Evolutionary conservation across 768 basidiomycete species (phyloP).

Genomic region (Boletus pseudopeckii): DNA sequence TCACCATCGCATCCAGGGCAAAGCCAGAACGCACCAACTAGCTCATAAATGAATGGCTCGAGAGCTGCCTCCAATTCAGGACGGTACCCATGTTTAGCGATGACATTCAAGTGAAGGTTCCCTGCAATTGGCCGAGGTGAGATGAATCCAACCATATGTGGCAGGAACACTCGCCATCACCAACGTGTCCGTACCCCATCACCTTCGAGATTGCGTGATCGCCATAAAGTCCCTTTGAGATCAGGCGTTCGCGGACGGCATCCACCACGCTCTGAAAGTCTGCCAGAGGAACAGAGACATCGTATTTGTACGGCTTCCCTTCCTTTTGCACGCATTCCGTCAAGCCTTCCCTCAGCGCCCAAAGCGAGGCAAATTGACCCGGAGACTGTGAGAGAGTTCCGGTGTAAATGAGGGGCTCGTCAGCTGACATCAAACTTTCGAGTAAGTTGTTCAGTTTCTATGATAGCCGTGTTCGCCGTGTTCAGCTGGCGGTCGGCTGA

Average conservation of each 20-base stretch:
- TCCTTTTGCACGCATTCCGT: constrained; percentile 91
- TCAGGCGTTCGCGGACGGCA: constrained; percentile 66
- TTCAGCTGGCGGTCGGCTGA: constrained; percentile 14
- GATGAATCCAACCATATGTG: not conserved
- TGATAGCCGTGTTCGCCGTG: not conserved
- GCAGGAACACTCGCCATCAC: constrained; percentile 69
- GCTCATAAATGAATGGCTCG: constrained; percentile 94
- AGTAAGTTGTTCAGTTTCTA: constrained; percentile 86
- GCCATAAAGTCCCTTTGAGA: constrained; percentile 63
- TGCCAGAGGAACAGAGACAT: constrained; percentile 83
- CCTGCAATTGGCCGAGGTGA: constrained; percentile 42
- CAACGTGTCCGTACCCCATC: constrained; percentile 94
- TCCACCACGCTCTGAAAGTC: constrained; percentile 89
- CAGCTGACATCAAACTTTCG: constrained; percentile 70
- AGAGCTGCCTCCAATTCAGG: constrained; percentile 81
- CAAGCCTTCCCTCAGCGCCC: constrained; percentile 89
- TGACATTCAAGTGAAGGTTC: constrained; percentile 90
- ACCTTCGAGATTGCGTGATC: constrained; percentile 79
- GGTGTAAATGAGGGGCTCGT: constrained; percentile 75
- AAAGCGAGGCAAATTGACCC: constrained; percentile 83
- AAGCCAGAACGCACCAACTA: constrained; percentile 57
- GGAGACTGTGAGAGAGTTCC: constrained; percentile 91
- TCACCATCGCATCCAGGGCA: not conserved
- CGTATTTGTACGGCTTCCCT: constrained; percentile 96
- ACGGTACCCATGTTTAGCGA: constrained; percentile 71